These are phyloP conservation scores for Termitomyces titanicus DNA, from an alignment of 768 basidiomycete species.

Conservation along the genomic window DNA sequence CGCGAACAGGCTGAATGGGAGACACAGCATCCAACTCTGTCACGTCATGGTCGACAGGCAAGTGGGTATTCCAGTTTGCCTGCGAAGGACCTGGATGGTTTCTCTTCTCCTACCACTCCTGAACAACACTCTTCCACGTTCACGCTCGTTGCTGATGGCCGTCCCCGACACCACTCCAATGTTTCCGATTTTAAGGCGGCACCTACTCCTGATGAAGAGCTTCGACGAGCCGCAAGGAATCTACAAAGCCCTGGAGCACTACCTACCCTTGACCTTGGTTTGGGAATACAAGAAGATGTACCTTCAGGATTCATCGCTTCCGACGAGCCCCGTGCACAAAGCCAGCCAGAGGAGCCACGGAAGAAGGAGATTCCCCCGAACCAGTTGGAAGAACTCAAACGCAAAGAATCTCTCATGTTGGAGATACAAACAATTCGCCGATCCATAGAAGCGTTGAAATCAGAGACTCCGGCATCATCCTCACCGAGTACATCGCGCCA, in stretches of 20 bases:
- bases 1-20: constrained; percentile 86
- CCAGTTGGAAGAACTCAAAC: constrained; percentile 56
- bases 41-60: constrained; percentile 57
- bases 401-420: constrained; percentile 66
- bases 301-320: constrained; percentile 66
- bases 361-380: constrained; percentile 33
- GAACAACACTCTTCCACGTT: constrained; percentile 50
- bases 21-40: constrained; percentile 67
- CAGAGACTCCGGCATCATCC: constrained; percentile 68
- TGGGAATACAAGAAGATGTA: constrained; percentile 71
- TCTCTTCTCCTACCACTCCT: constrained; percentile 40
- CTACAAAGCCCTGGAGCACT: constrained; percentile 54
- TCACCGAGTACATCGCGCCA: constrained; percentile 58
- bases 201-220: constrained; percentile 58
- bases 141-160: constrained; percentile 47
- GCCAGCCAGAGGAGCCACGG: constrained; percentile 17
- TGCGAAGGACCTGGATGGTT: constrained; percentile 57
- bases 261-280: constrained; percentile 72
- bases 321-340: constrained; percentile 21
- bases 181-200: constrained; percentile 73
- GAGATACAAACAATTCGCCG: constrained; percentile 79
- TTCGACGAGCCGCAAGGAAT: constrained; percentile 45
- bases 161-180: constrained; percentile 60
- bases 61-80: constrained; percentile 63
- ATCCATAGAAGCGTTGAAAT: constrained; percentile 73